A percentile compares a stretch with the other conserved stretches of the same genome.
Conservation (phyloP, 129 eudicot genomes). For the Kitagawia praeruptora region DNA sequence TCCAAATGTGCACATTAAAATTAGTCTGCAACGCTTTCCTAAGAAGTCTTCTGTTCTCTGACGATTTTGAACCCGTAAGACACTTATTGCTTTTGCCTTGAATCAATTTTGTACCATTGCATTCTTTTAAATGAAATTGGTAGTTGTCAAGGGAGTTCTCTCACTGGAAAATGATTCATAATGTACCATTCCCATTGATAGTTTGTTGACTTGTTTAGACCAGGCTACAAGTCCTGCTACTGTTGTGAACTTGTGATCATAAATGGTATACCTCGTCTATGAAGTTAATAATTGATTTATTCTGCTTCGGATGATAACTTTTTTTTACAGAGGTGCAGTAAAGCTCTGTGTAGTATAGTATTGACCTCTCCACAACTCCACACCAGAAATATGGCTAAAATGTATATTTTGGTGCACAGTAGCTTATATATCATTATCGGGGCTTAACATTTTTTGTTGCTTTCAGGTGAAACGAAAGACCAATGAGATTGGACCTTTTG, state of each 20-base stretch:
- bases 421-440: not conserved
- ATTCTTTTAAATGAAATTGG: not conserved
- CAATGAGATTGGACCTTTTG: slow-evolving; percentile 78
- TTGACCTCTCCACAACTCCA: not conserved
- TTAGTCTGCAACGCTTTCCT: not conserved
- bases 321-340: not conserved
- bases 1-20: not conserved
- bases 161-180: not conserved
- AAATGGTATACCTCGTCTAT: not conserved
- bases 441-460: not conserved
- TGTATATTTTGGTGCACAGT: not conserved
- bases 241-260: not conserved
- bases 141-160: not conserved
- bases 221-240: not conserved
- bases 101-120: not conserved
- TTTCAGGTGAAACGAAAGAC: slow-evolving; percentile 79
- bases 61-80: not conserved
- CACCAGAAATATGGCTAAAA: not conserved
- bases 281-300: not conserved
- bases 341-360: not conserved
- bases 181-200: not conserved
- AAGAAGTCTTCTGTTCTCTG: not conserved
- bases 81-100: not conserved
- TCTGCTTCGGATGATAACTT: not conserved
- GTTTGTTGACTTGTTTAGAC: not conserved